Base-by-base conservation (phyloP, 495 filamentous ascomycete species). In the Aspergillus affinis region DNA sequence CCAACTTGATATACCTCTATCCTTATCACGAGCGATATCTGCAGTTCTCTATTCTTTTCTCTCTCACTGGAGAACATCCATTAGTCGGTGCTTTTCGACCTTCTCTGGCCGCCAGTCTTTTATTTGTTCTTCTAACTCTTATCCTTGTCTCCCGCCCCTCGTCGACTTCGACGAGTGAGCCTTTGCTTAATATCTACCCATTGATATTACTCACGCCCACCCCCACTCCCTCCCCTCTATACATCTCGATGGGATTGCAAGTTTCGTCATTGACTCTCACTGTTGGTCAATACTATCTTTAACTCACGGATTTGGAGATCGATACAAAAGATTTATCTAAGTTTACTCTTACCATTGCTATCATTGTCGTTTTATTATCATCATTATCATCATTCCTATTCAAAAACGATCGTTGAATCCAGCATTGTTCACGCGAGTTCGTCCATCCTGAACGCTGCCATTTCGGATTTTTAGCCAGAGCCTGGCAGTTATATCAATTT, bases 151-250 rank as follows among this genome's bases (percentile, higher is more conserved):
- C 10, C 9, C 18, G 10, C n/a, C 15, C 26, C 44, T 48, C 59
- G 44, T 32, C 54, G 48, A 52, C 41, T 41, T 50, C 41, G 52
- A 48, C 51, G 23, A 26, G 20, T 54, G 49, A 20, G 32, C 53
- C 23, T 60, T 26, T 27, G 29, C 26, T 48, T 51, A 58, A 36
- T 58, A 57, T 65, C 36, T 15, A 41, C 36, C 36, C 12, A 41
- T 41, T 41, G 9, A 13, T 41, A 41, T 41, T 15, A 15, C 12
- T 17, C 36, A 6, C 36, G 9, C 36, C 12, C 5, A 41, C 15
- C 36, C 36, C 36, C 13, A 17, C 36, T 41, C 13, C 36, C 23
- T 2, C 23, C 23, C 36, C 36, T 41, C 13, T 41, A 41, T 41
- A 41, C 13, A 41, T 32, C 36, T 41, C 36, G 36, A 10, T 41